These are phyloP conservation scores for Metschnikowia dekortorum DNA, from an alignment of 805 yeast species.

Conservation along the genomic window DNA sequence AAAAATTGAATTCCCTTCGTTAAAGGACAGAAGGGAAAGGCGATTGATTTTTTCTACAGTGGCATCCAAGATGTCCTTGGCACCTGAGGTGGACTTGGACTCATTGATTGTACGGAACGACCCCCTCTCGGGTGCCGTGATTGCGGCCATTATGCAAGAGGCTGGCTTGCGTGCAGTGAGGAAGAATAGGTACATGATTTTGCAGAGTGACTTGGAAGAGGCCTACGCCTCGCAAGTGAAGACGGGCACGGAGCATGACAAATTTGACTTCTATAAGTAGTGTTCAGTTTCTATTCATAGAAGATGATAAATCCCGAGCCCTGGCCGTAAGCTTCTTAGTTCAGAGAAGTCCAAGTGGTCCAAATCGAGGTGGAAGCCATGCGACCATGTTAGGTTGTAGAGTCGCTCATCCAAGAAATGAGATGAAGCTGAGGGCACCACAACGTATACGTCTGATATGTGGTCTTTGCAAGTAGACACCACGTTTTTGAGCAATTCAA, in stretches of 20 bases:
- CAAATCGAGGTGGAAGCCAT: conserved; percentile 56
- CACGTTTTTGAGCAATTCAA: conserved; percentile 18
- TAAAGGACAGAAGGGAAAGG: conserved; percentile 96
- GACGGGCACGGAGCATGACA: conserved; percentile 91
- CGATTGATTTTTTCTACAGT: conserved; percentile 93
- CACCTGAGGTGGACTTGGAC: conserved; percentile 97
- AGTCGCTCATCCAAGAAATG: conserved; percentile 40
- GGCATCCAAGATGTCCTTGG: conserved; percentile 95
- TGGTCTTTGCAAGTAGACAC: conserved; percentile 12
- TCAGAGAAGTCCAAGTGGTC: conserved; percentile 64
- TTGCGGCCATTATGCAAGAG: conserved; percentile 99
- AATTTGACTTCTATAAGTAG: conserved; percentile 93
- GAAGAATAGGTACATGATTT: conserved; percentile 93
- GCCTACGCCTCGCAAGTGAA: conserved; percentile 97
- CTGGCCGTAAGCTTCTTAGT: conserved; percentile 51
- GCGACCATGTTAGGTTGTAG: conserved; percentile 27
- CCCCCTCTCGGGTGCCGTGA: conserved; percentile 94
- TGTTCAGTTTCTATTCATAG: background rate
- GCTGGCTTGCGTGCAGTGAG: conserved; percentile 99
- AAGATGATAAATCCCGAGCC: conserved; percentile 53
- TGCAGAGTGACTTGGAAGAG: conserved; percentile 95
- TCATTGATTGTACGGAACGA: conserved; percentile 92
- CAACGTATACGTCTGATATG: conserved; percentile 19
- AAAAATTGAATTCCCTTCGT: conserved; percentile 94
- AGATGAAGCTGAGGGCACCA: conserved; percentile 40